Evolutionary conservation across 441 rosid genomes (phyloP), one percentile per base, ranked within the genome.

Genomic region (Syzygium malaccense): DNA sequence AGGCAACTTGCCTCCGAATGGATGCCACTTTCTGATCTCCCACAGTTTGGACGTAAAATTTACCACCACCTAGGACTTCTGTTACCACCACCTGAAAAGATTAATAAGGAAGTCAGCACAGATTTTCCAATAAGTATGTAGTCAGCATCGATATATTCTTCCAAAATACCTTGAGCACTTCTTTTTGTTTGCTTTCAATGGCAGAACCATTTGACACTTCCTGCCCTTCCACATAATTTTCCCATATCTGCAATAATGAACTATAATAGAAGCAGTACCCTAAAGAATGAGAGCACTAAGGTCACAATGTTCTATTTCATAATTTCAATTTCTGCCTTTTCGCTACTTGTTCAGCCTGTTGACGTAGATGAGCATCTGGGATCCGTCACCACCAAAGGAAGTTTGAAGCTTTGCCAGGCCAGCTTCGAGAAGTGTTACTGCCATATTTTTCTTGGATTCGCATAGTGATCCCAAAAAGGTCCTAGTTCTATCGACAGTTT

Each of bases 161-260:
- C 87, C 49, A 60, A 58, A 75, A 83, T 88, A 98, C 99, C 97
- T 96, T 93, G 62, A 96, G 89, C 88, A 95, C 93, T 94, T 98
- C 99, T 91, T 98, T 98, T 90, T 98, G 96, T 92, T 93, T 96
- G 93, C 92, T 93, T 88, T 96, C 99, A 87, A 90, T 93, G 51
- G 92, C 92, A 51, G 98, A 80, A 88, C 97, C 96, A 91, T 94
- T 94, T 66, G 97, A 89, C 11, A 92, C 95, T 92, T 94, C 99
- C 91, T 96, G 98, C 90, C 99, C 99, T 95, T 98, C 99, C 86
- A 97, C 99, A 93, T 94, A 96, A 51, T 95, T 97, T 94, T 96
- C 99, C 99, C 99, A 98, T 51, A 97, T 91, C 99, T 98, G 93
- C 58, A 91, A 88, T 80, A 58, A 87, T 85, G 49, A 25, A 19